Percentiles rank a stretch among this genome's conserved stretches.
phyloP scores from a whole-genome alignment of 1,284 basidiomycete genomes.

The Trametes pubescens region DNA sequence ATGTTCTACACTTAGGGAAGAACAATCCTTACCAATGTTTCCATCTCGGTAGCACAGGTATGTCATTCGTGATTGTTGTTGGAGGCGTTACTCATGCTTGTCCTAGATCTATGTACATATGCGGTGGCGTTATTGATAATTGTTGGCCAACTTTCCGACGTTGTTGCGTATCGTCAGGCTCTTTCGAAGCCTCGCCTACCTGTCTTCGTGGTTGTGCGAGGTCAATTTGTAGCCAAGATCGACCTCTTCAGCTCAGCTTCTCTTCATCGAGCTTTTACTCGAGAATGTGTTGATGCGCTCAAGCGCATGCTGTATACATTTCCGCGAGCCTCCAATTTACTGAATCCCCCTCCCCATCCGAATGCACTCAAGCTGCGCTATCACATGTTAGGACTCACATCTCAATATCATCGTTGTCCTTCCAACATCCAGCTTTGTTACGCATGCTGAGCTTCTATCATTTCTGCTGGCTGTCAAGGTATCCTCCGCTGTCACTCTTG shows the following conservation, averaged over 20 bases:
- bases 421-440: neutral
- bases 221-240: conserved; percentile 37
- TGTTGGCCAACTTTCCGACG: neutral
- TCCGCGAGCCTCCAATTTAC: neutral
- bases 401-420: neutral
- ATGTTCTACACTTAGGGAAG: conserved; percentile 33
- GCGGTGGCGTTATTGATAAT: neutral
- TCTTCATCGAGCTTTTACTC: conserved; percentile 16
- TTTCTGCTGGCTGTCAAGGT: conserved; percentile 25
- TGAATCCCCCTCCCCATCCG: too few relatives aligned
- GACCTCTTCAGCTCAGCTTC: conserved; percentile 15
- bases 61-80: neutral
- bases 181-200: conserved; percentile 71
- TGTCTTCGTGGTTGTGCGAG: conserved; percentile 33
- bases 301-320: conserved; percentile 7
- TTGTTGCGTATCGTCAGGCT: conserved; percentile 47
- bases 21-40: conserved; percentile 11
- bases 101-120: conserved; percentile 2
- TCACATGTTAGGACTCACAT: neutral
- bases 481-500: conserved; percentile 26
- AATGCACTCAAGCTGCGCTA: too few relatives aligned
- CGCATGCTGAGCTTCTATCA: neutral
- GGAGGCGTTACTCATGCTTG: neutral
- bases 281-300: conserved; percentile 13
- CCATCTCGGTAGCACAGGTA: conserved; percentile 9